Base-by-base conservation (phyloP, 2,329 filamentous ascomycete genomes). In the Colletotrichum liaoningense region DNA sequence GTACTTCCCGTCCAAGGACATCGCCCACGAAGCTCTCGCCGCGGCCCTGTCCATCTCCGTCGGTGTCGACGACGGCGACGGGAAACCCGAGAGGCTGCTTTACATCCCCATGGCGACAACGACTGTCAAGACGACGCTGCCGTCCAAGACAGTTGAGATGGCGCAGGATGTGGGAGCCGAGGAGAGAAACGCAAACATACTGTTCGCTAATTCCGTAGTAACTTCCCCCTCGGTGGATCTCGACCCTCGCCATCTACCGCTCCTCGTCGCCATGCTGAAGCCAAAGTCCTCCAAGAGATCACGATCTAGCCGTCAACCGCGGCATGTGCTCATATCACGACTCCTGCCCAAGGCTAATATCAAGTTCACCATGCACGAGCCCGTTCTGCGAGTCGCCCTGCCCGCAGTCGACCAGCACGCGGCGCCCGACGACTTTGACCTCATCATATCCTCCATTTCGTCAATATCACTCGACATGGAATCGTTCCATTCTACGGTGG, bases 71-170 rank as follows among this genome's bases (percentile, higher is more conserved):
- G 95, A 98, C 80, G 94, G 95, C n/a, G 91, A 93, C 33, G 94
- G 93, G 9, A 93, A 94, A 77, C 93, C 94, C 0, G 95, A 98
- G 80, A 92, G 96, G 67, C 89, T 99, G 71, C 84, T 98, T 26
- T 99, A 99, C 81, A 90, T 99, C 56, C 97, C 97, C 0, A 98
- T 99, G 97, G 94, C 96, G 24, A 99, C 97, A 1, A 98, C 95
- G 3, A 99, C 92, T 0, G 91, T 98, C 73, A 95, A 96, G 81
- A 98, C 97, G 0, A 99, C 97, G 0, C 85, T 98, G 8, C 96
- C 96, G 6, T 97, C 97, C 14, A 98, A 98, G 83, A 97, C 95
- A 0, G 92, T 99, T 12, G 93, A 96, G 80, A 89, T 95, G 67
- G 90, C 92, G 1, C 89, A 92, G 71, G 89, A 93, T 42, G 93